Conservation (phyloP, 139 green algal genomes). For the Yamagishiella unicocca region DNA sequence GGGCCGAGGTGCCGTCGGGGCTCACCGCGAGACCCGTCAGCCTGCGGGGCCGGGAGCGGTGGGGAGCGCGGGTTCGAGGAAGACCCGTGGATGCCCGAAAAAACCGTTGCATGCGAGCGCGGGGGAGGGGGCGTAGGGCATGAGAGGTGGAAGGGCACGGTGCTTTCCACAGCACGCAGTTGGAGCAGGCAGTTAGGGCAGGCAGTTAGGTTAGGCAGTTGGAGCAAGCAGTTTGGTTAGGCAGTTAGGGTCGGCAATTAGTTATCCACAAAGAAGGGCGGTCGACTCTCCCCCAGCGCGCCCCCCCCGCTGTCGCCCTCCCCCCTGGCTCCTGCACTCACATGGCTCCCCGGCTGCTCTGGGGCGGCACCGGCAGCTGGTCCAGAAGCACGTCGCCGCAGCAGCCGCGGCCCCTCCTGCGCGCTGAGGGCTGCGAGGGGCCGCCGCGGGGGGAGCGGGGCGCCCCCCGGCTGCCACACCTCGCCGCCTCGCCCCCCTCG, state of each 20-base stretch:
- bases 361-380: background rate
- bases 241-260: background rate
- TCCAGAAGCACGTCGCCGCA: background rate
- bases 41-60: background rate
- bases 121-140: background rate
- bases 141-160: background rate
- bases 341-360: background rate
- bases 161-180: background rate
- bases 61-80: too few species aligned
- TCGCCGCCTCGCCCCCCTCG: background rate
- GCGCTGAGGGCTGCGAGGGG: background rate
- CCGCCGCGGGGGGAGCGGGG: background rate
- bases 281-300: background rate
- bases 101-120: too few species aligned
- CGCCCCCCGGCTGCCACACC: background rate
- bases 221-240: background rate
- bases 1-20: constrained; percentile 3
- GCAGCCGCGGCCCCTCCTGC: background rate
- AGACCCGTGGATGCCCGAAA: too few species aligned
- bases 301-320: too few species aligned
- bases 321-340: too few species aligned
- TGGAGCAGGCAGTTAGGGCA: background rate
- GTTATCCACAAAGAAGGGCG: background rate
- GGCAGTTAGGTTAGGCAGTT: background rate
- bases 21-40: background rate